phyloP scores from a whole-genome alignment of 2,329 filamentous ascomycete genomes.

The Purpureocillium takamizusanense region DNA sequence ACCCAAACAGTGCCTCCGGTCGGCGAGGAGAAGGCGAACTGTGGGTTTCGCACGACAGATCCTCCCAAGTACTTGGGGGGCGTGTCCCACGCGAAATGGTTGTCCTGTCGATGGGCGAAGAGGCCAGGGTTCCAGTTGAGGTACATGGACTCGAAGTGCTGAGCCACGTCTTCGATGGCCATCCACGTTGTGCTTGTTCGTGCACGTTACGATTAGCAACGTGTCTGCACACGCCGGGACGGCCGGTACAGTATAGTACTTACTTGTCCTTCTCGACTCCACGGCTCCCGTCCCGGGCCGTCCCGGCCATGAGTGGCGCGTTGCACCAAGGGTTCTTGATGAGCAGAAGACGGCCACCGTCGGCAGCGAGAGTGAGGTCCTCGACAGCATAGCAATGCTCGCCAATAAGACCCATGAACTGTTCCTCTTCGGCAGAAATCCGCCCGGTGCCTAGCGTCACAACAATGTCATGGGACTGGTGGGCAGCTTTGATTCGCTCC shows the following conservation, averaged over 20 bases:
- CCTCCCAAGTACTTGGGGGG: slow-evolving; percentile 38
- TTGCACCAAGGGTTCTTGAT: slow-evolving; percentile 96
- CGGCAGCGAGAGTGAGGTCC: slow-evolving; percentile 56
- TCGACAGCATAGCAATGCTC: slow-evolving; percentile 94
- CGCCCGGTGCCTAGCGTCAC: slow-evolving; percentile 86
- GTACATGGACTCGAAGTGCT: slow-evolving; percentile 93
- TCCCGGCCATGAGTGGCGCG: slow-evolving; percentile 55
- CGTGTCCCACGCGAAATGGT: slow-evolving; percentile 79
- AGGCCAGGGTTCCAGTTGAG: slow-evolving; percentile 92
- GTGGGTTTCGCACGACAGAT: slow-evolving; percentile 57
- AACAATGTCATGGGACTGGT: slow-evolving; percentile 70
- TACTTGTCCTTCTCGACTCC: slow-evolving; percentile 1
- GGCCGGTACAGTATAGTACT: no score
- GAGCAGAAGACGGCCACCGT: slow-evolving; percentile 55
- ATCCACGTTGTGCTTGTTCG: slow-evolving; percentile 84
- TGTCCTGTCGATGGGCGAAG: slow-evolving; percentile 74
- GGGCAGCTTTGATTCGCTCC: slow-evolving; percentile 66
- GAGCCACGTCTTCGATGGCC: slow-evolving; percentile 73
- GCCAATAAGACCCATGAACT: slow-evolving; percentile 70
- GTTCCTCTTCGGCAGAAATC: slow-evolving; percentile 68
- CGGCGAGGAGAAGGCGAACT: slow-evolving; percentile 59
- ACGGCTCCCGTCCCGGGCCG: slow-evolving; percentile 4
- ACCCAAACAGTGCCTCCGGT: slow-evolving; percentile 66
- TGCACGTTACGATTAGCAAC: neutral
- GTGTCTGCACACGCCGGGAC: neutral